These are phyloP conservation scores for Penicillium sp. DNA, from an alignment of 2,329 filamentous ascomycete species.

Conservation along the genomic window DNA sequence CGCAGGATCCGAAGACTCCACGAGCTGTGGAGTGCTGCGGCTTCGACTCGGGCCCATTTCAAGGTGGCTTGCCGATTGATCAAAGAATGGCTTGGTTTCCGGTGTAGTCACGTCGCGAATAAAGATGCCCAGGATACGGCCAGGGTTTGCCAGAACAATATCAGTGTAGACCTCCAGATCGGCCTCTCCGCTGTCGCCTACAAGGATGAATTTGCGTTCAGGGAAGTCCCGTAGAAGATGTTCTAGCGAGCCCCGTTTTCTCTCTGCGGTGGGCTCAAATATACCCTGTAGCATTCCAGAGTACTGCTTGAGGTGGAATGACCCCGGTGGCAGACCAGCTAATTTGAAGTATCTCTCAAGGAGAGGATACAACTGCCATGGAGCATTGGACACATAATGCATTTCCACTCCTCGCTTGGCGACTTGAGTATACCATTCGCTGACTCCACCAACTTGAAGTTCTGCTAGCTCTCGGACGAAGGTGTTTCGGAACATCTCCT, in stretches of 20 bases:
- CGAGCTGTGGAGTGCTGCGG: conserved; percentile 30
- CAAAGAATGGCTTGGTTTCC: conserved; percentile 75
- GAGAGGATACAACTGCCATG: conserved; percentile 95
- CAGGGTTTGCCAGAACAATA: conserved; percentile 81
- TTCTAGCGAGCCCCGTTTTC: conserved; percentile 87
- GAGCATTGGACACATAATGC: conserved; percentile 99
- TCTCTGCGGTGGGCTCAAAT: conserved; percentile 93
- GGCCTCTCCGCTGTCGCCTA: conserved; percentile 95
- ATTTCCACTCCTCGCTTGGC: conserved; percentile 80
- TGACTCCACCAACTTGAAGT: conserved; percentile 82
- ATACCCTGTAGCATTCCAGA: conserved; percentile 97
- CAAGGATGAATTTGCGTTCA: conserved; percentile 82
- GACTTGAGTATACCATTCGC: conserved; percentile 83
- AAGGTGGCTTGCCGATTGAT: conserved; percentile 57
- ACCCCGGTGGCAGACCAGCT: conserved; percentile 81
- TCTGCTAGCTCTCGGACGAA: conserved; percentile 86
- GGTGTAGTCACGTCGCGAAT: conserved; percentile 94
- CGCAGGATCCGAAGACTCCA: conserved; percentile 31
- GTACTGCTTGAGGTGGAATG: conserved; percentile 95
- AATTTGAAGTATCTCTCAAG: conserved; percentile 82
- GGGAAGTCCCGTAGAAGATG: conserved; percentile 89
- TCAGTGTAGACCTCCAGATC: conserved; percentile 98
- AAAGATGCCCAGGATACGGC: conserved; percentile 82
- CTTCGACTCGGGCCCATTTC: conserved; percentile 28
- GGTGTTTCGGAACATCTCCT: conserved; percentile 94